Conservation (phyloP, 2,329 filamentous ascomycete genomes). For the Alternaria panax region DNA sequence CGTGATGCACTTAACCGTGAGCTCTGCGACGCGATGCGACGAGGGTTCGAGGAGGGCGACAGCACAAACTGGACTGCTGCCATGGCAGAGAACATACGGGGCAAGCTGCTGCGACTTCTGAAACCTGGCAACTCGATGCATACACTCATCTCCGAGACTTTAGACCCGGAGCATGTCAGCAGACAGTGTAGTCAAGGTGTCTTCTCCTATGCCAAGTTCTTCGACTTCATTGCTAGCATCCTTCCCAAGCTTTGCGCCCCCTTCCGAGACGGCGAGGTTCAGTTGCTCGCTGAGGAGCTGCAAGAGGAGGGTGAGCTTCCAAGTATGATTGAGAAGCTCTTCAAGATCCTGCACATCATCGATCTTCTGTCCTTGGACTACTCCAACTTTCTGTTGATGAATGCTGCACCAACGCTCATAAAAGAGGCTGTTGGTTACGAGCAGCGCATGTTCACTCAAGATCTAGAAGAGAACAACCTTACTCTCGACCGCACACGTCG, state of each 20-base stretch:
- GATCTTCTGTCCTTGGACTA: slow-evolving; percentile 82
- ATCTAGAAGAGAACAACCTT: slow-evolving; percentile 64
- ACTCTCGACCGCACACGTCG: slow-evolving; percentile 66
- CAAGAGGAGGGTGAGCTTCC: slow-evolving; percentile 57
- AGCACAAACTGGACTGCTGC: slow-evolving; percentile 73
- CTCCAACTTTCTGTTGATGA: slow-evolving; percentile 79
- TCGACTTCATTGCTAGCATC: slow-evolving; percentile 75
- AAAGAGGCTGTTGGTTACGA: slow-evolving; percentile 77
- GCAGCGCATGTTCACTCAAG: slow-evolving; percentile 72
- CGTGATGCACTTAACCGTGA: slow-evolving; percentile 67
- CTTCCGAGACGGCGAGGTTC: slow-evolving; percentile 78
- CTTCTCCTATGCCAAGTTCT: slow-evolving; percentile 84
- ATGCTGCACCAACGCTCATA: slow-evolving; percentile 74
- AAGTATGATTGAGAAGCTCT: slow-evolving; percentile 76
- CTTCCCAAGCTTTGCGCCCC: slow-evolving; percentile 83
- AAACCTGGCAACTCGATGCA: slow-evolving; percentile 76
- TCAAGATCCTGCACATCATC: slow-evolving; percentile 77
- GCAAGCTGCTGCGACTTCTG: slow-evolving; percentile 75
- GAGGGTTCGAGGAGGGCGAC: slow-evolving; percentile 68
- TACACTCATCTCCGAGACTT: slow-evolving; percentile 74
- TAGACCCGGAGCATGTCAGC: slow-evolving; percentile 75
- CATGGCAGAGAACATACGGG: slow-evolving; percentile 73
- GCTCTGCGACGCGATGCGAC: slow-evolving; percentile 67
- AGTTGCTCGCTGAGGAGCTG: slow-evolving; percentile 69
- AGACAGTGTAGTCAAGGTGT: slow-evolving; percentile 73